Evolutionary conservation across 2,329 filamentous ascomycete species (phyloP).

Genomic region (Botryotinia calthae): DNA sequence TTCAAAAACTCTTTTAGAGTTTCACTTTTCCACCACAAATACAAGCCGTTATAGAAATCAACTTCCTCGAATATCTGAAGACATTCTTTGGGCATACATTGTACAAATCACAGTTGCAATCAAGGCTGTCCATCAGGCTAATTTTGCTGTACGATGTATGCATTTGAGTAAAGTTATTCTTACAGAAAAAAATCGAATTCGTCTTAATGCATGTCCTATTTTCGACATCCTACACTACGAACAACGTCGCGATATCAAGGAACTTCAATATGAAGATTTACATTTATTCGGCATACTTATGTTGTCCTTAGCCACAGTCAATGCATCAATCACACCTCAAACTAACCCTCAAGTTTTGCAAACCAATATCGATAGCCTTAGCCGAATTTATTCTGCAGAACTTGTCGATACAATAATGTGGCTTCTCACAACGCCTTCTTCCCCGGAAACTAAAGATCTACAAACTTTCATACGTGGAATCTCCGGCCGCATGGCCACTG

Average conservation of each 20-base stretch:
- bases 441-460: constrained; percentile 72
- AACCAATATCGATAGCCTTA: constrained; percentile 72
- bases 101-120: constrained; percentile 87
- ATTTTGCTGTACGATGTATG: constrained; percentile 81
- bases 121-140: constrained; percentile 76
- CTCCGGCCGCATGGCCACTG: constrained; percentile 69
- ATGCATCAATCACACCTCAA: constrained; percentile 40
- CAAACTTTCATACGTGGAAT: constrained; percentile 78
- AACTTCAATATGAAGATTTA: constrained; percentile 86
- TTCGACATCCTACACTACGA: constrained; percentile 88
- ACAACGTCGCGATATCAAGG: constrained; percentile 60
- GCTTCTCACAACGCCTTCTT: constrained; percentile 62
- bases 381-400: constrained; percentile 72
- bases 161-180: constrained; percentile 86
- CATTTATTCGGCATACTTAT: constrained; percentile 80
- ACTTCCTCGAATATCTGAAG: constrained; percentile 57
- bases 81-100: constrained; percentile 85
- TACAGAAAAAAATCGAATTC: constrained; percentile 85
- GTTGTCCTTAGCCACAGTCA: constrained; percentile 75
- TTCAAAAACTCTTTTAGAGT: constrained; percentile 83
- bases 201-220: constrained; percentile 83
- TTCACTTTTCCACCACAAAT: constrained; percentile 55
- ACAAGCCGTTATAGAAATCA: constrained; percentile 41
- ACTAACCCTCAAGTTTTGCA: constrained; percentile 49
- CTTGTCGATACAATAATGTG: constrained; percentile 77